Percentiles rank a stretch among this genome's conserved stretches.
Conservation (phyloP, 2,329 filamentous ascomycete species). For the Fusarium pilosicola region DNA sequence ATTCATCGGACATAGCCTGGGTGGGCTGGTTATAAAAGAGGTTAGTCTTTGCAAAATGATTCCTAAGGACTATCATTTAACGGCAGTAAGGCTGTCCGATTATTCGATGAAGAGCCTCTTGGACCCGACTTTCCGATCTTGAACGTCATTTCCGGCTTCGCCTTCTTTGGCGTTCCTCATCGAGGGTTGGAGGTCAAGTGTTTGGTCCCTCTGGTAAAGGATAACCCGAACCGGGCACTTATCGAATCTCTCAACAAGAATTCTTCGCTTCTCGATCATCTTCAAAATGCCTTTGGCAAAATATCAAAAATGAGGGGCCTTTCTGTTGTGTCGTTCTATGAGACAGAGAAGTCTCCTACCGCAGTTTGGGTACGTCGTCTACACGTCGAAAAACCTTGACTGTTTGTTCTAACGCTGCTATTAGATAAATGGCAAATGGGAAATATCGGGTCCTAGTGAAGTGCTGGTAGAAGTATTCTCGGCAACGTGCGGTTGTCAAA, state of each 20-base stretch:
- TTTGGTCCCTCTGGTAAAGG: not conserved
- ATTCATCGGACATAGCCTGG: not conserved
- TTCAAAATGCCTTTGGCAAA: not conserved
- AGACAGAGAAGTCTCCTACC: not conserved
- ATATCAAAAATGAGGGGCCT: rapidly evolving
- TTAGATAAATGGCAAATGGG: not conserved
- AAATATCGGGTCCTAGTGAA: not conserved
- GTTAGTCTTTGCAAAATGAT: rapidly evolving
- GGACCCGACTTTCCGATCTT: rapidly evolving
- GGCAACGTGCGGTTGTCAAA: not conserved
- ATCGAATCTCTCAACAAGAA: not conserved
- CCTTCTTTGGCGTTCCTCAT: not conserved
- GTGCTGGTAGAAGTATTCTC: not conserved
- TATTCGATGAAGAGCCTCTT: not conserved
- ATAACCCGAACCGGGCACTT: not conserved
- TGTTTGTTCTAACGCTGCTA: rapidly evolving
- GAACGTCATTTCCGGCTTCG: not conserved
- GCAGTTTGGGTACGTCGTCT: not conserved
- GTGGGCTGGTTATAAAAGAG: constrained; percentile 1
- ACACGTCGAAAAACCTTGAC: rapidly evolving
- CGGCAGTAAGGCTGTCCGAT: not conserved
- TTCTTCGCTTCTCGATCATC: not conserved
- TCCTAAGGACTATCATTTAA: rapidly evolving
- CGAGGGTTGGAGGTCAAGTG: not conserved
- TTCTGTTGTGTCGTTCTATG: not conserved